Evolutionary conservation across 1,284 basidiomycete genomes (phyloP), one percentile per base, ranked within the genome.

Genomic region (Cryptococcus neoformans): DNA sequence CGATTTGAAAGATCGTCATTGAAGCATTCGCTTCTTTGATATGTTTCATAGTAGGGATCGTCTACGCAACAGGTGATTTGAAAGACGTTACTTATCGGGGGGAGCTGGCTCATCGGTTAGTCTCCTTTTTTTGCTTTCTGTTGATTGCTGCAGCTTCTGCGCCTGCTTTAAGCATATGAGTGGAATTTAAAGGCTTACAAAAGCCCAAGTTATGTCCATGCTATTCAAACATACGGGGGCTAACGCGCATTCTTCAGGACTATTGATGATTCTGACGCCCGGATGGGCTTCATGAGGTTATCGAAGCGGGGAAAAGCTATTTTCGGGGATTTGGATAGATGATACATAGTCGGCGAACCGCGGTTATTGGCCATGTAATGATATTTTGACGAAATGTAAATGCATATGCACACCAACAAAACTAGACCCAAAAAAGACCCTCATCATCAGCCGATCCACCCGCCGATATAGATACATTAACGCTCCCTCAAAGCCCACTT

Each of bases 81-180:
- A 53, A 73, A 58, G 74, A 77, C 54, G 67, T 78, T 11, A 77
- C 76, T 16, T 78, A 72, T 60, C 62, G 75, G 17, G 76, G 74
- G 17, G 75, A 78, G 54, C 49, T 77, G 54, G 64, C 69, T 4
- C 73, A 68, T 55, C 58, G 73, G 74, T 76, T 50, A 56, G 74
- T 69, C 21, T 21, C 21, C 21, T 21, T 21, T 21, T 21, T n/a
- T 36, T 46, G 11, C 16, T 41, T 35, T 8, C 34, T 28, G 11
- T 10, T 21, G 21, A 21, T 21, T 21, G 21, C 21, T 21, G 21
- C 21, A 21, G 21, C 21, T 21, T 21, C 21, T 21, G 21, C 21
- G 21, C 21, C 21, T 21, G 21, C 21, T 21, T 21, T 21, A 21
- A 21, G 21, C 21, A 21, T 21, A 21, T 21, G 21, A 21, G 21